These are phyloP conservation scores for Bretschneidera sinensis DNA, from an alignment of 345 rosid species.

Conservation along the genomic window DNA sequence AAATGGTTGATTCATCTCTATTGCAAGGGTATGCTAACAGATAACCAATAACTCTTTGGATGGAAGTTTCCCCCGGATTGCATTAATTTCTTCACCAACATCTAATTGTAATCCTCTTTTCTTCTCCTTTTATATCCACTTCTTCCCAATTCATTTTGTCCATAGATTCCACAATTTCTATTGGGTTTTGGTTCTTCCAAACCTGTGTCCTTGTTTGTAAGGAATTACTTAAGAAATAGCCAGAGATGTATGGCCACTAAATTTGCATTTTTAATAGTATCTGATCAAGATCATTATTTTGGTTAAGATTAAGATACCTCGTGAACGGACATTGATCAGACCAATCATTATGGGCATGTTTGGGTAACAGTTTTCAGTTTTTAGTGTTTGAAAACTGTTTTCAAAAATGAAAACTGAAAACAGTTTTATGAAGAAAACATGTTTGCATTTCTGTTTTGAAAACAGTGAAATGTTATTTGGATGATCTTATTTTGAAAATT, in stretches of 20 bases:
- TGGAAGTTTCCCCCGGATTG: constrained; percentile 8
- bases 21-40: constrained; percentile 26
- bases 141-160: constrained; percentile 16
- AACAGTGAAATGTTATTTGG: no score
- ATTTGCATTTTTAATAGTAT: no score
- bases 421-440: no score
- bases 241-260: no score
- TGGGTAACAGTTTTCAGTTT: no score
- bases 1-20: constrained; percentile 20
- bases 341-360: neutral
- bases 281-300: no score
- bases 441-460: no score
- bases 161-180: constrained; percentile 13
- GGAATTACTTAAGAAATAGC: no score
- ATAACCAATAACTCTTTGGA: constrained; percentile 14
- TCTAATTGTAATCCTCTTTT: constrained; percentile 7
- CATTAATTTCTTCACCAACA: constrained; percentile 11
- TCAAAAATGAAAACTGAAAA: no score
- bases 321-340: neutral
- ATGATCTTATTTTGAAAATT: no score
- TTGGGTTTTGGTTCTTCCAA: constrained; percentile 24
- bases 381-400: no score
- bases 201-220: constrained; percentile 5
- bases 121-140: constrained; percentile 15
- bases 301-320: no score